Evolutionary conservation across 2,329 filamentous ascomycete genomes (phyloP), one percentile per base, ranked within the genome.

Genomic region (Trichothecium sympodiale): DNA sequence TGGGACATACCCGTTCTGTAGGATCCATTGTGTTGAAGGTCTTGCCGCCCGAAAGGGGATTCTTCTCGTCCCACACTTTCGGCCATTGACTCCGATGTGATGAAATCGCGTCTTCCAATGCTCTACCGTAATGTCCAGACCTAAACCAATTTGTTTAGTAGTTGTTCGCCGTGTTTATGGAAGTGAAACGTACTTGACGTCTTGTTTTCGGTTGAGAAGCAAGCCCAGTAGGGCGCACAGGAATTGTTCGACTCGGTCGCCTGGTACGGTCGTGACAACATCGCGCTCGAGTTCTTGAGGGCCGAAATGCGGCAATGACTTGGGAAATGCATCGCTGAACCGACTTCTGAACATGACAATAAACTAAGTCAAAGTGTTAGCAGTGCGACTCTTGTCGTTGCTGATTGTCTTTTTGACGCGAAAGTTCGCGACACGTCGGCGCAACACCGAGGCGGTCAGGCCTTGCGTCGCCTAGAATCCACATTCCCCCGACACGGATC

Each of bases 291-390:
- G 75, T 59, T 98, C 93, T 61, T 98, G 89, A 10, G 91, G 91
- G 16, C 91, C 91, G 47, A 94, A 86, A 55, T 94, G 84, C 45
- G 84, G 71, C 26, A 94, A 70, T 23, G 86, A 91, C 59, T 87
- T 82, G 33, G 88, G 82, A 47, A 98, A 91, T 41, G 77, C 82
- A 41, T 94, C 87, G 61, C 74, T 79, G 60, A 98, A 96, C 53
- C 91, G 85, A 59, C 83, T 83, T 57, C 89, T 79, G 62, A 96
- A 98, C 85, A 94, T 95, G 47, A 96, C 86, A 59, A 98, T 84
- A 62, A 98, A 95, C 86, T 95, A 46, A 48, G 47, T 51, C 52
- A 20, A 15, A 17, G 28, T 25, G 50, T 59, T 53, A 61, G 58
- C 49, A 43, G 44, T 37, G 40, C 26, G 27, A 39, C 41, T 38